These are phyloP conservation scores for Albizia julibrissin DNA, from an alignment of 306 rosid species.

Conservation along the genomic window DNA sequence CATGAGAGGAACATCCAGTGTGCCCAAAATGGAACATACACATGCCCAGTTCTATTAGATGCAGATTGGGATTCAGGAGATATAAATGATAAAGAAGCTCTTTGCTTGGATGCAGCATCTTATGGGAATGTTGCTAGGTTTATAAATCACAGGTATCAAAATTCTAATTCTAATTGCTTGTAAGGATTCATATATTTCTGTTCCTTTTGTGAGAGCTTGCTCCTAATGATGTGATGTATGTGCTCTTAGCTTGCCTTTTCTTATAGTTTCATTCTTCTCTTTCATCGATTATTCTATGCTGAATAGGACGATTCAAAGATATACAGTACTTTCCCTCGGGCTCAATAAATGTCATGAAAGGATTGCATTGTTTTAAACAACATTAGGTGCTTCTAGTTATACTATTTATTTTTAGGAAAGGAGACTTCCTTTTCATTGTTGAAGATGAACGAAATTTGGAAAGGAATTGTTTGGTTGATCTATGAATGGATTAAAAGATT, in stretches of 20 bases:
- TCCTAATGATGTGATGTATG: background rate
- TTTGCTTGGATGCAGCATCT: conserved; percentile 82
- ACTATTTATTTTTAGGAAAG: background rate
- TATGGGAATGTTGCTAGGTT: conserved; percentile 89
- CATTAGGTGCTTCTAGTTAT: conserved; percentile 3
- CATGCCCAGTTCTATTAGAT: conserved; percentile 62
- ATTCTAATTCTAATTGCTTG: conserved; percentile 27
- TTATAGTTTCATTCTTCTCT: background rate
- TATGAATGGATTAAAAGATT: conserved; percentile 8
- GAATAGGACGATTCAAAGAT: background rate
- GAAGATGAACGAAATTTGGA: background rate
- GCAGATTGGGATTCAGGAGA: conserved; percentile 69
- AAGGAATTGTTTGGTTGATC: background rate
- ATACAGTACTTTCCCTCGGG: background rate
- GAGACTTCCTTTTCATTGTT: background rate
- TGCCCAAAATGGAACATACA: conserved; percentile 50
- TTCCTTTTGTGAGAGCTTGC: background rate
- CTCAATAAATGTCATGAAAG: background rate
- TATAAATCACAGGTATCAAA: conserved; percentile 85
- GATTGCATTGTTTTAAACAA: background rate
- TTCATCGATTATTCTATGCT: background rate
- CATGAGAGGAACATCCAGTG: conserved; percentile 56
- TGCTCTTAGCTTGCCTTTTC: background rate
- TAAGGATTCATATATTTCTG: background rate
- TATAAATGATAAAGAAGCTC: conserved; percentile 66